A percentile compares a stretch with the other conserved stretches of the same genome.
phyloP scores from a whole-genome alignment of 2,329 filamentous ascomycete genomes.

The Calonectria pseudoturangicola region DNA sequence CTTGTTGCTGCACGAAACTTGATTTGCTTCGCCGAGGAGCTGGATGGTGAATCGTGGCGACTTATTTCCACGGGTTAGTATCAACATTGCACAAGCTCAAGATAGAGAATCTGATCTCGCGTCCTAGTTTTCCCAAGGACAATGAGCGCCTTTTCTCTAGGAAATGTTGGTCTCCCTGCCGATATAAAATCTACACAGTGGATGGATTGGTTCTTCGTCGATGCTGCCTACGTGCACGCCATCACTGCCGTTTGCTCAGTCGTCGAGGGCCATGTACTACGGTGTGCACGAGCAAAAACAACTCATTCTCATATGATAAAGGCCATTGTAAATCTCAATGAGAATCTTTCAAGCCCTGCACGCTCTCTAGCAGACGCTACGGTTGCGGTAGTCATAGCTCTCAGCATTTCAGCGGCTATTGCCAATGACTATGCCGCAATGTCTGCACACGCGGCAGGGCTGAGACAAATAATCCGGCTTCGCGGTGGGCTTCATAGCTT shows the following conservation, averaged over 20 bases:
- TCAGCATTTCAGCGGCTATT: neutral
- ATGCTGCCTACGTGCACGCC: neutral
- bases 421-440: neutral
- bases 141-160: conserved; percentile 5
- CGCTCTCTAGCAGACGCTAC: neutral
- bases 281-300: neutral
- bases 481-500: neutral
- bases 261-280: neutral
- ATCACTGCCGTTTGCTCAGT: neutral
- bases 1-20: neutral
- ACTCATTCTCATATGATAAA: neutral
- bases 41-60: neutral
- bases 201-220: conserved; percentile 11
- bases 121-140: neutral
- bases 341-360: neutral
- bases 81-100: neutral
- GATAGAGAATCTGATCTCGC: neutral
- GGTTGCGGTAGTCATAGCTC: neutral
- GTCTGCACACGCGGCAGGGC: neutral
- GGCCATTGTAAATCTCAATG: neutral
- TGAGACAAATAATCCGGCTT: conserved; percentile 11
- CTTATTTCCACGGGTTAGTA: neutral
- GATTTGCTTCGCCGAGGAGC: neutral
- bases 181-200: neutral
- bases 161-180: neutral